These are phyloP conservation scores for Tylopilus felleus DNA, from an alignment of 768 basidiomycete species.

Conservation along the genomic window DNA sequence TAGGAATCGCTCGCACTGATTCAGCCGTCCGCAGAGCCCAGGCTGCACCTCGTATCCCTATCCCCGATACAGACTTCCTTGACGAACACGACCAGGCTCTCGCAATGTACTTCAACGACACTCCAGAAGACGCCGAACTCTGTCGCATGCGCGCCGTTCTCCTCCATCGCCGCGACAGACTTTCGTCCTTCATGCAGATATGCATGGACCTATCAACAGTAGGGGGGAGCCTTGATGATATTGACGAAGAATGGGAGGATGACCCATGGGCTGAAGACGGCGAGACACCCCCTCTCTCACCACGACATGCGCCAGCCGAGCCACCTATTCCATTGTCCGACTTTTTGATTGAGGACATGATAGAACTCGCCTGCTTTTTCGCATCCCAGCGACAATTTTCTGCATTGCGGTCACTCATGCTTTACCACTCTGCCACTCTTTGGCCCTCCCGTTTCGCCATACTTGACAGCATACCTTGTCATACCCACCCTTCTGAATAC, in stretches of 20 bases:
- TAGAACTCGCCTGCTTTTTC: conserved; percentile 58
- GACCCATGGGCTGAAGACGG: conserved; percentile 65
- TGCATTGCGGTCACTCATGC: conserved; percentile 55
- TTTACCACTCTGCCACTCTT: conserved; percentile 52
- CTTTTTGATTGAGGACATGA: conserved; percentile 61
- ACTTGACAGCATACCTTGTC: conserved; percentile 71
- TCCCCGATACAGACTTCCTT: conserved; percentile 19
- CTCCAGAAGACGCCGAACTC: conserved; percentile 60
- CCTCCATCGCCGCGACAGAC: conserved; percentile 62
- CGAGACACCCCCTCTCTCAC: conserved; percentile 24
- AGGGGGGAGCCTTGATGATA: conserved; percentile 27
- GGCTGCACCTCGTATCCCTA: conserved; percentile 31
- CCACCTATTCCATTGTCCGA: conserved; percentile 51
- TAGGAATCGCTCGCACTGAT: conserved; percentile 61
- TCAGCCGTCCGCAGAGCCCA: conserved; percentile 46
- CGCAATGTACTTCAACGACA: conserved; percentile 50
- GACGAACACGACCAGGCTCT: conserved; percentile 29
- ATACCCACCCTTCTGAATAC: conserved; percentile 62
- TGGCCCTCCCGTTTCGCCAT: conserved; percentile 71
- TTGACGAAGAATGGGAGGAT: conserved; percentile 47
- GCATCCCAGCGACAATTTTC: conserved; percentile 60
- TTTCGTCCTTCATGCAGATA: conserved; percentile 72
- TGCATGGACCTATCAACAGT: conserved; percentile 38
- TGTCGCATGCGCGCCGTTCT: conserved; percentile 65
- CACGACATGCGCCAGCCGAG: conserved; percentile 27